These are phyloP conservation scores for Vigna unguiculata DNA, from an alignment of 306 rosid species.

Conservation along the genomic window DNA sequence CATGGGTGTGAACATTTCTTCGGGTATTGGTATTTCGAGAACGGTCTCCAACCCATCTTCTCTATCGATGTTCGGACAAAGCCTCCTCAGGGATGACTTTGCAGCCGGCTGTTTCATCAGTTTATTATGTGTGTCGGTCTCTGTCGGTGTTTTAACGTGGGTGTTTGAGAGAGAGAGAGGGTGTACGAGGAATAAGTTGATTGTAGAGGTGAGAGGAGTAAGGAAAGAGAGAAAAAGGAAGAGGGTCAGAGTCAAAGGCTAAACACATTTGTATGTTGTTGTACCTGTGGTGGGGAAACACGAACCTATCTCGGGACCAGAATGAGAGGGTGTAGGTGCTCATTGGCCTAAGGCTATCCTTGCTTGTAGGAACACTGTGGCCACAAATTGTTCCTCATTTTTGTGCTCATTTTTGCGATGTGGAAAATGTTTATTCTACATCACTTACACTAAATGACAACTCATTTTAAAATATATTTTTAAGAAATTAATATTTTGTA, in stretches of 20 bases:
- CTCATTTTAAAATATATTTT: too few relatives aligned
- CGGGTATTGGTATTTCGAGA: slow-evolving; percentile 93
- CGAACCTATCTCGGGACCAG: slow-evolving; percentile 39
- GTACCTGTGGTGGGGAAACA: slow-evolving; percentile 44
- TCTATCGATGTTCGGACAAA: slow-evolving; percentile 83
- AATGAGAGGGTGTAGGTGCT: slow-evolving; percentile 33
- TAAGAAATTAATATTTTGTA: too few relatives aligned
- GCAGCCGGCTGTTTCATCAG: slow-evolving; percentile 53
- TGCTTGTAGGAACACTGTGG: slow-evolving; percentile 61
- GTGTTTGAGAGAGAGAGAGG: neutral
- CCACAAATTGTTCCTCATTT: slow-evolving; percentile 19
- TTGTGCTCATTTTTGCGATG: too few relatives aligned
- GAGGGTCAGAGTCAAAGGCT: slow-evolving; percentile 39
- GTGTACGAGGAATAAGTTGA: slow-evolving; percentile 28
- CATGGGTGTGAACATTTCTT: slow-evolving; percentile 89
- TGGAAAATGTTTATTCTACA: too few relatives aligned
- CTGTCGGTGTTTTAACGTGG: neutral
- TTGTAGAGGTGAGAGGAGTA: slow-evolving; percentile 26
- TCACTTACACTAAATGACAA: too few relatives aligned
- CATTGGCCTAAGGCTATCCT: slow-evolving; percentile 65
- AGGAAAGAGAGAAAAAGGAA: slow-evolving; percentile 37
- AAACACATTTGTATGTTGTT: slow-evolving; percentile 34
- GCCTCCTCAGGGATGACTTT: slow-evolving; percentile 65
- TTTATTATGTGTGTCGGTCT: neutral
- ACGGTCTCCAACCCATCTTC: slow-evolving; percentile 95